phyloP scores from a whole-genome alignment of 306 rosid species.

The Casuarina glauca region DNA sequence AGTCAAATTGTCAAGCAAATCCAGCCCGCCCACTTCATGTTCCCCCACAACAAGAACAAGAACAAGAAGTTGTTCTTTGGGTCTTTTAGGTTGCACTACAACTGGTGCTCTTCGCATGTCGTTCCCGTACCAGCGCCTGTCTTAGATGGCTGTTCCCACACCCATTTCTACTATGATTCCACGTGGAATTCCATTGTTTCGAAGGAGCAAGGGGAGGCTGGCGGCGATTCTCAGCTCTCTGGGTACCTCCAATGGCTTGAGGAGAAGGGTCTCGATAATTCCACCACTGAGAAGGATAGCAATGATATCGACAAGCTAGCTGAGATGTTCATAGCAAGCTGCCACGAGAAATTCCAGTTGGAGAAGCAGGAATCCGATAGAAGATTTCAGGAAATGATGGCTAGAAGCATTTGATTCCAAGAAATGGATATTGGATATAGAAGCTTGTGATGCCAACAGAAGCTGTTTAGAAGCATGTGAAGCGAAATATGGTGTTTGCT shows the following conservation, averaged over 20 bases:
- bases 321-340: conserved; percentile 71
- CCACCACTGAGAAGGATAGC: conserved; percentile 2
- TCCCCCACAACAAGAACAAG: conserved; percentile 30
- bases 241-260: conserved; percentile 91
- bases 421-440: not conserved
- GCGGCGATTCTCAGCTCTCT: conserved; percentile 46
- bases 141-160: conserved; percentile 29
- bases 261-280: conserved; percentile 38
- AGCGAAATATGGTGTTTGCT: conserved; percentile 12
- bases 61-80: conserved; percentile 57
- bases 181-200: conserved; percentile 38
- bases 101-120: conserved; percentile 73
- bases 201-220: conserved; percentile 24
- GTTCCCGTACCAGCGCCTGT: conserved; percentile 55
- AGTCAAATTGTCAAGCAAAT: conserved; percentile 27
- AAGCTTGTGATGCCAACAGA: not conserved
- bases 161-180: conserved; percentile 42
- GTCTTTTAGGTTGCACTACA: conserved; percentile 85
- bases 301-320: conserved; percentile 69
- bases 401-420: conserved; percentile 43
- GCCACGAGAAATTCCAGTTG: conserved; percentile 78
- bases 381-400: conserved; percentile 79
- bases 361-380: conserved; percentile 89
- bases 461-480: conserved; percentile 32
- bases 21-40: conserved; percentile 30